Conservation (phyloP, 2,329 filamentous ascomycete genomes). For the Sporothrix pseudoabietina region DNA sequence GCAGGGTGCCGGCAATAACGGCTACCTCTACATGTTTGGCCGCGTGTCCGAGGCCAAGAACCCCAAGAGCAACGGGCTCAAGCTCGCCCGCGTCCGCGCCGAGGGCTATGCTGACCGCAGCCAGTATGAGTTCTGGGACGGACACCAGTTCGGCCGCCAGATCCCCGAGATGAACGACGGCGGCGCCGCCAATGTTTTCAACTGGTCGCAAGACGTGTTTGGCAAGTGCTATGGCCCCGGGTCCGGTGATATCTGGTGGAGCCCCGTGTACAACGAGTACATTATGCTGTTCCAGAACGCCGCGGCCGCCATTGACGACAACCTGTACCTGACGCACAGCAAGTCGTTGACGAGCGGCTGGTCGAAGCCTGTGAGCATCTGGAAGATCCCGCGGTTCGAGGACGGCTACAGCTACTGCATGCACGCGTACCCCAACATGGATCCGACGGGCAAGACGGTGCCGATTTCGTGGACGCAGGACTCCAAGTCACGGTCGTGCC, state of each 20-base stretch:
- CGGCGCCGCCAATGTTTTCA: conserved; percentile 32
- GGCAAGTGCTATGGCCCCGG: conserved; percentile 35
- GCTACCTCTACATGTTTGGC: conserved; percentile 34
- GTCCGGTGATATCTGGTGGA: conserved; percentile 35
- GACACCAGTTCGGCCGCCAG: conserved; percentile 21
- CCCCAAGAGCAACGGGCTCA: conserved; percentile 34
- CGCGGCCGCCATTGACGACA: conserved; percentile 32
- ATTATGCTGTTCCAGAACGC: conserved; percentile 34
- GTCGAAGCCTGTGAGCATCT: conserved; percentile 30
- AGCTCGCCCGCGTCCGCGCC: conserved; percentile 33
- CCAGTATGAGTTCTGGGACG: conserved; percentile 34
- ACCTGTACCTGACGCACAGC: conserved; percentile 32
- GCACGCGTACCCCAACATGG: conserved; percentile 34
- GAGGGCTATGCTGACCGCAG: conserved; percentile 26
- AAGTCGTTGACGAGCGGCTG: conserved; percentile 31
- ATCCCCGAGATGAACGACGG: conserved; percentile 31
- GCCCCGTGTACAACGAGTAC: conserved; percentile 29
- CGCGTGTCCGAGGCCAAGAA: conserved; percentile 30
- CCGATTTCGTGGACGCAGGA: conserved; percentile 34
- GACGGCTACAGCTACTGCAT: conserved; percentile 35
- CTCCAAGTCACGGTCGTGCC: conserved; percentile 32
- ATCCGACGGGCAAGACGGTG: conserved; percentile 27
- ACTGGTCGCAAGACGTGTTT: conserved; percentile 31
- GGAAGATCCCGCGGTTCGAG: conserved; percentile 26
- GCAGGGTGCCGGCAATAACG: conserved; percentile 4